Evolutionary conservation across 2,329 filamentous ascomycete species (phyloP), one percentile per base, ranked within the genome.

Genomic region (Phyllosticta ampelicida): DNA sequence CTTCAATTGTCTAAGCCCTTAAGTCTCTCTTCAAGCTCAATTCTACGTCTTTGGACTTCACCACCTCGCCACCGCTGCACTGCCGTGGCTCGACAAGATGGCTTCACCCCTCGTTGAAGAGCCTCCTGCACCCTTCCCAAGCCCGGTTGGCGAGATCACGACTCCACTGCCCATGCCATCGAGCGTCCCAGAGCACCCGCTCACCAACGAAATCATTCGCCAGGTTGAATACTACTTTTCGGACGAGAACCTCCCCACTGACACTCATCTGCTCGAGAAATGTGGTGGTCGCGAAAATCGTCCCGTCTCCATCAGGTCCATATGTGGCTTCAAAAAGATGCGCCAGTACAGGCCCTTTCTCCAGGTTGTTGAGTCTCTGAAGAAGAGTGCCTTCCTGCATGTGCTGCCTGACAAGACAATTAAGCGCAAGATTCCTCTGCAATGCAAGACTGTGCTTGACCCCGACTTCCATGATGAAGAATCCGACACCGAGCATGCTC

Each of bases 141-240:
- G 13, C 9, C 21, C 23, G 10, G 26, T n/a, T 6, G n/a, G 8
- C 5, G 53, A 51, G 26, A 13, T 50, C 6, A 5, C 53, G 4
- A 16, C 53, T 30, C 55, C 29, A 48, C 2, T 5, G 13, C 36
- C 16, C 16, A 18, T 44, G 11, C 13, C 36, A 44, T 16, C 36
- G 16, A n/a, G 13, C 5, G 36, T 44, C 4, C 13, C 36, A 4
- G 62, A 63, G 9, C 62, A 63, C n/a, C 63, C 64, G 5, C 50
- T 60, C 20, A 60, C 60, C 10, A 60, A 63, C 5, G 60, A 62
- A 20, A 63, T 65, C 10, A 56, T 61, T n/a, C 59, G 58, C 20
- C 63, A 78, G 69, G 74, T 78, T 21, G 76, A 79, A 53, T 77
- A 67, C 66, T 78, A 78, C 66, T 78, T 79, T 67, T 75, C 73